Conservation (phyloP, 2,329 filamentous ascomycete genomes). For the Cytospora mali region DNA sequence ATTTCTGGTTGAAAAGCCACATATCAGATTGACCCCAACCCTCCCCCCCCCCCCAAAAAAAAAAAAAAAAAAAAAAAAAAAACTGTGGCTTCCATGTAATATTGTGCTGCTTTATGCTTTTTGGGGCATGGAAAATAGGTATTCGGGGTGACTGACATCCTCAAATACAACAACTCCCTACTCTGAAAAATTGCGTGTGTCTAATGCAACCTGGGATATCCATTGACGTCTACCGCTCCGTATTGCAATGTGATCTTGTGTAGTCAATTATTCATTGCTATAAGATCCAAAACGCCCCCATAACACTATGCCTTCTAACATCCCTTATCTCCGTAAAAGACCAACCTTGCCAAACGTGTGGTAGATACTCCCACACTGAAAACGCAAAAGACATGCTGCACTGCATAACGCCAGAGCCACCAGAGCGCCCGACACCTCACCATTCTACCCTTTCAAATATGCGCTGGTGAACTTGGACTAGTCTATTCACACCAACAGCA, state of each 20-base stretch:
- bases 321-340: not conserved
- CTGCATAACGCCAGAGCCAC: constrained; percentile 2
- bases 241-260: not conserved
- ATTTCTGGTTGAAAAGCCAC: constrained; percentile 6
- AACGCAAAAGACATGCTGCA: not conserved
- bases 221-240: not conserved
- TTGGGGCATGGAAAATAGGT: not conserved
- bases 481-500: not conserved
- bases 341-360: not conserved
- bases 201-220: not conserved
- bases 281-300: not conserved
- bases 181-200: not conserved
- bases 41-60: too few species aligned
- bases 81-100: constrained; percentile 13
- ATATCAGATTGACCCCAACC: constrained; percentile 27
- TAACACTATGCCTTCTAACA: not conserved
- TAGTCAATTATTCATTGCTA: not conserved
- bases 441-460: too few species aligned
- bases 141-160: not conserved
- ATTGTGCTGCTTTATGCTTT: constrained; percentile 5
- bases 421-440: constrained; percentile 12
- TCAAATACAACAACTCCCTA: not conserved
- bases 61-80: too few species aligned
- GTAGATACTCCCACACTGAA: constrained; percentile 2
- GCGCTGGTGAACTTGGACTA: too few species aligned